phyloP scores from a whole-genome alignment of 2,329 filamentous ascomycete species.

The Aspergillus sp. region DNA sequence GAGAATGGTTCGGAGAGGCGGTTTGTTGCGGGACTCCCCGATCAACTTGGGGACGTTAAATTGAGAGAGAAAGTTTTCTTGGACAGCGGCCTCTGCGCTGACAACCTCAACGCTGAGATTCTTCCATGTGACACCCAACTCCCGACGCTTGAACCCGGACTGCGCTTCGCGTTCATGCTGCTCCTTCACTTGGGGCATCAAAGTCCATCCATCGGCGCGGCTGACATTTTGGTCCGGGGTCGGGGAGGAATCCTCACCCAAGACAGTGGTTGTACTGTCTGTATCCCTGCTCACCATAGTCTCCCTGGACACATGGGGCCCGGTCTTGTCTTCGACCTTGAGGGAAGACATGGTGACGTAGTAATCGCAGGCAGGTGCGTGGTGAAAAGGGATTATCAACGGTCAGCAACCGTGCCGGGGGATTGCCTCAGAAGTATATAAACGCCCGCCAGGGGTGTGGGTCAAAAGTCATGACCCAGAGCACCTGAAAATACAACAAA shows the following conservation, averaged over 20 bases:
- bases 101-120: conserved; percentile 63
- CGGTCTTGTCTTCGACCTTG: conserved; percentile 14
- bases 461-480: not conserved
- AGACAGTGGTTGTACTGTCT: conserved; percentile 29
- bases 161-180: conserved; percentile 45
- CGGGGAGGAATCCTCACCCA: conserved; percentile 24
- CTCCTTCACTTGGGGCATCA: conserved; percentile 51
- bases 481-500: not conserved
- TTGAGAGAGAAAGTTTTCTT: conserved; percentile 64
- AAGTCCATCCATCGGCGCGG: conserved; percentile 46
- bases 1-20: conserved; percentile 64
- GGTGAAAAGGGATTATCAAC: not conserved
- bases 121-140: conserved; percentile 65
- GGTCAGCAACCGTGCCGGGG: not conserved
- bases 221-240: conserved; percentile 11
- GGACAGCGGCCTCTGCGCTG: conserved; percentile 61
- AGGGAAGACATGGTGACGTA: conserved; percentile 7
- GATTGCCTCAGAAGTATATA: conserved; percentile 13
- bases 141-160: conserved; percentile 49
- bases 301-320: conserved; percentile 7
- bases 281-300: conserved; percentile 23
- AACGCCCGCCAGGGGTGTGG: conserved; percentile 7
- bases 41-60: conserved; percentile 57
- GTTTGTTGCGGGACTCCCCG: conserved; percentile 55
- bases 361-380: not conserved